Percentiles rank a stretch among this genome's conserved stretches.
Evolutionary conservation across 2,329 filamentous ascomycete genomes (phyloP).

Genomic region (Epichloe scottii): DNA sequence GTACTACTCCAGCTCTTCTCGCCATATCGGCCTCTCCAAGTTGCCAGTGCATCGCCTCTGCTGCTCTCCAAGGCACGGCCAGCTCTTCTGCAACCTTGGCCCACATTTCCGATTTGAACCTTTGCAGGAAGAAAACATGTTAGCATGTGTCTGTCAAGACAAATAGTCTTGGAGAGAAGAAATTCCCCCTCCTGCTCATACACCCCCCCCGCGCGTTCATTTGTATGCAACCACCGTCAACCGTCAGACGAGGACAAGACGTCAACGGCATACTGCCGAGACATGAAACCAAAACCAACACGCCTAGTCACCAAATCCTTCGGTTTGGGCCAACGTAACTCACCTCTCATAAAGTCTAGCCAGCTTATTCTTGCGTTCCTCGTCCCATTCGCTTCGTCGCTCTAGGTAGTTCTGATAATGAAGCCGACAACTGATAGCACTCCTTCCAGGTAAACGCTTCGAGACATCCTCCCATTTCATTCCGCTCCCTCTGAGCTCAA

Average conservation of each 20-base stretch:
- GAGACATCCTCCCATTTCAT: conserved; percentile 99
- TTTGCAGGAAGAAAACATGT: conserved; percentile 22
- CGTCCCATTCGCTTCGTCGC: conserved; percentile 85
- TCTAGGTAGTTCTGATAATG: conserved; percentile 98
- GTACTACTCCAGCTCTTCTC: conserved; percentile 74
- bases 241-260: no score
- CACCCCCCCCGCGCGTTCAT: no score
- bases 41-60: conserved; percentile 97
- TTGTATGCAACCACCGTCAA: no score
- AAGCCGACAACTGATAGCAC: conserved; percentile 84
- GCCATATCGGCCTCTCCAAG: conserved; percentile 92
- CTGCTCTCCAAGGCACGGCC: conserved; percentile 86
- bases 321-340: conserved; percentile 14
- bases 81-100: conserved; percentile 90
- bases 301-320: not conserved
- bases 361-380: conserved; percentile 94
- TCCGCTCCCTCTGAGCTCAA: conserved; percentile 74
- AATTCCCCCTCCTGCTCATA: no score
- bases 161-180: not conserved
- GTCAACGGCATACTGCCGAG: no score
- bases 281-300: no score
- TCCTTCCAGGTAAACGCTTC: conserved; percentile 77
- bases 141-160: not conserved
- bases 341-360: conserved; percentile 92
- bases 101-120: conserved; percentile 98